Percentiles rank a stretch among this genome's conserved stretches.
Conservation (phyloP, 495 filamentous ascomycete species). For the Pseudotulostoma volvatum region DNA sequence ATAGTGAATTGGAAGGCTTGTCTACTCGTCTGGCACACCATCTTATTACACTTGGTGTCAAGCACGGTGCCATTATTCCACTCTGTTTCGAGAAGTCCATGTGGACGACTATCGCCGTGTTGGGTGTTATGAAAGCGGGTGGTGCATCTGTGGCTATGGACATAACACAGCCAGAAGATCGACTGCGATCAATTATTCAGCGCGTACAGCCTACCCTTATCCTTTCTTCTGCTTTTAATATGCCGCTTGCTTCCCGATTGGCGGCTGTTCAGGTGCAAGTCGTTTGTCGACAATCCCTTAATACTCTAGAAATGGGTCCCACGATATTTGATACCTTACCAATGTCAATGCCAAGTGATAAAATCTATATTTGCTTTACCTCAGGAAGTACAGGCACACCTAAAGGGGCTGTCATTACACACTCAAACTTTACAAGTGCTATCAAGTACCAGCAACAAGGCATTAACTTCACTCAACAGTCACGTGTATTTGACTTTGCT, state of each 20-base stretch:
- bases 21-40: conserved; percentile 7
- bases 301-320: background rate
- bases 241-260: background rate
- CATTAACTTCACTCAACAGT: background rate
- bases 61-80: conserved; percentile 4
- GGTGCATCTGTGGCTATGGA: conserved; percentile 6
- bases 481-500: conserved; percentile 30
- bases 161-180: conserved; percentile 1
- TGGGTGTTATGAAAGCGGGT: conserved; percentile 10
- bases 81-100: conserved; percentile 9
- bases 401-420: conserved; percentile 1
- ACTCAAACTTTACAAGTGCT: conserved; percentile 1
- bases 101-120: conserved; percentile 5
- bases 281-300: background rate
- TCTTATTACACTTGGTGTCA: conserved; percentile 19
- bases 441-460: background rate
- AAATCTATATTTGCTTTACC: conserved; percentile 5
- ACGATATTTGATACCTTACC: background rate
- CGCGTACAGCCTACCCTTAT: conserved; percentile 9
- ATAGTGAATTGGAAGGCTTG: conserved; percentile 13
- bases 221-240: conserved; percentile 2
- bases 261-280: background rate
- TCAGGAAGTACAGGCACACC: background rate
- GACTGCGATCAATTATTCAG: conserved; percentile 9
- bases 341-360: conserved; percentile 3